Conservation (phyloP, 1,284 basidiomycete genomes). For the Trichosporon asahii region DNA sequence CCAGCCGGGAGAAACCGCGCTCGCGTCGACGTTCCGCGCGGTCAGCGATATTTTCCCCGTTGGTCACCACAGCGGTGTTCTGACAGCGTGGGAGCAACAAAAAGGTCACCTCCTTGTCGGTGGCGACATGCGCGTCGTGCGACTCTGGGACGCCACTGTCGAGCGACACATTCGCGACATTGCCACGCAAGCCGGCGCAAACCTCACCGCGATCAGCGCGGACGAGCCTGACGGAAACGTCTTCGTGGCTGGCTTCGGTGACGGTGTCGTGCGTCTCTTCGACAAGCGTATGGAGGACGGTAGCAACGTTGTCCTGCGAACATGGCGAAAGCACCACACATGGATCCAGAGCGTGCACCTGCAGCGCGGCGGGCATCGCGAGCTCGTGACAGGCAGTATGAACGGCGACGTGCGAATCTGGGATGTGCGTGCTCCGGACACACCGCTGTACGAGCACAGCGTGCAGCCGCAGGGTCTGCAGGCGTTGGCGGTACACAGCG, state of each 20-base stretch:
- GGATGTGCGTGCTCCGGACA: constrained; percentile 74
- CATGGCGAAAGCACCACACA: constrained; percentile 76
- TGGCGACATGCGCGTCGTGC: constrained; percentile 84
- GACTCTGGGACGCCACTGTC: constrained; percentile 92
- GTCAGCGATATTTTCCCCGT: constrained; percentile 70
- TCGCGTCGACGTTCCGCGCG: constrained; percentile 91
- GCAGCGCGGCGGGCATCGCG: constrained; percentile 68
- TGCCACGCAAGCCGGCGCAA: constrained; percentile 83
- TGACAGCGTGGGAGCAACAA: constrained; percentile 92
- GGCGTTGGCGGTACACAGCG: constrained; percentile 81
- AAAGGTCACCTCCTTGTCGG: constrained; percentile 80
- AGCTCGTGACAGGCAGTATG: constrained; percentile 87
- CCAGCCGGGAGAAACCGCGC: constrained; percentile 58
- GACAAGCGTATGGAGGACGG: constrained; percentile 84
- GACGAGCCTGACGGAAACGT: constrained; percentile 71
- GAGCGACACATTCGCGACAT: constrained; percentile 73
- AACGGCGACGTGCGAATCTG: constrained; percentile 89
- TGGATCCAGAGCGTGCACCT: constrained; percentile 92
- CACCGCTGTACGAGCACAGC: constrained; percentile 64
- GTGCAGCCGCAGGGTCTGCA: constrained; percentile 71
- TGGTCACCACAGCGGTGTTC: constrained; percentile 67
- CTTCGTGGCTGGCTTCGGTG: constrained; percentile 88
- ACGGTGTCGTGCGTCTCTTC: constrained; percentile 86
- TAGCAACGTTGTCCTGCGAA: constrained; percentile 70
- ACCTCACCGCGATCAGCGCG: constrained; percentile 78